phyloP scores from a whole-genome alignment of 2,329 filamentous ascomycete genomes.

The Tolypocladium amazonense region DNA sequence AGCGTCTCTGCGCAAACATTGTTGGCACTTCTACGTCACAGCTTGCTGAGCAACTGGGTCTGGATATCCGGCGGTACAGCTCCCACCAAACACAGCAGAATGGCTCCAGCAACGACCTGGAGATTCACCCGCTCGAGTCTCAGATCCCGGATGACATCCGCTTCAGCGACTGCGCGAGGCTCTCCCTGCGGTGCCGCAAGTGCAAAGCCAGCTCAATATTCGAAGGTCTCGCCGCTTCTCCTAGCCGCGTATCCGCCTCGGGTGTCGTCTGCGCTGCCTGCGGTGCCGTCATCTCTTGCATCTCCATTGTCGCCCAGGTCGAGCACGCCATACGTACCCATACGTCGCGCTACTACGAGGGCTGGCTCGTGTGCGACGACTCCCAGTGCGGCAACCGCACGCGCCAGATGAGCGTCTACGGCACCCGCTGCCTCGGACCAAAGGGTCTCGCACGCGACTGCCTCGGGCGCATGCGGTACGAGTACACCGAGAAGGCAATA shows the following conservation, averaged over 20 bases:
- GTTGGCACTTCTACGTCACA: slow-evolving; percentile 82
- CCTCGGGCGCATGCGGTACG: slow-evolving; percentile 77
- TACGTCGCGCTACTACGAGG: slow-evolving; percentile 81
- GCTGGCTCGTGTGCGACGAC: slow-evolving; percentile 85
- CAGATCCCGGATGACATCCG: slow-evolving; percentile 88
- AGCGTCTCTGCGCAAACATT: slow-evolving; percentile 94
- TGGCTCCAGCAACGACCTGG: slow-evolving; percentile 46
- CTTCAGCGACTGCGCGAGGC: slow-evolving; percentile 69
- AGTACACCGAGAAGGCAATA: slow-evolving; percentile 76
- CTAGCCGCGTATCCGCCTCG: slow-evolving; percentile 54
- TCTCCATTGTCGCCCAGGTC: slow-evolving; percentile 76
- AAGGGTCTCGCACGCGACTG: slow-evolving; percentile 78
- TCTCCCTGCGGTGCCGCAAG: slow-evolving; percentile 68
- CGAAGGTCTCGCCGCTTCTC: slow-evolving; percentile 57
- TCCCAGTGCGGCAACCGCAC: slow-evolving; percentile 77
- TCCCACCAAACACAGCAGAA: slow-evolving; percentile 32
- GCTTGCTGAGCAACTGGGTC: slow-evolving; percentile 84
- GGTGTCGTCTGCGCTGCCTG: slow-evolving; percentile 71
- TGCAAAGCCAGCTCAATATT: slow-evolving; percentile 68
- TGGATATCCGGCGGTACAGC: slow-evolving; percentile 81
- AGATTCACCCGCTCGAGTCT: slow-evolving; percentile 85
- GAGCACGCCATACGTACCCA: slow-evolving; percentile 73
- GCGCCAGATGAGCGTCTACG: slow-evolving; percentile 87
- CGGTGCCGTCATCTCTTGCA: slow-evolving; percentile 49
- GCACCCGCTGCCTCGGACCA: slow-evolving; percentile 78